Evolutionary conservation across 345 rosid species (phyloP).

Genomic region (Linum trigynum): DNA sequence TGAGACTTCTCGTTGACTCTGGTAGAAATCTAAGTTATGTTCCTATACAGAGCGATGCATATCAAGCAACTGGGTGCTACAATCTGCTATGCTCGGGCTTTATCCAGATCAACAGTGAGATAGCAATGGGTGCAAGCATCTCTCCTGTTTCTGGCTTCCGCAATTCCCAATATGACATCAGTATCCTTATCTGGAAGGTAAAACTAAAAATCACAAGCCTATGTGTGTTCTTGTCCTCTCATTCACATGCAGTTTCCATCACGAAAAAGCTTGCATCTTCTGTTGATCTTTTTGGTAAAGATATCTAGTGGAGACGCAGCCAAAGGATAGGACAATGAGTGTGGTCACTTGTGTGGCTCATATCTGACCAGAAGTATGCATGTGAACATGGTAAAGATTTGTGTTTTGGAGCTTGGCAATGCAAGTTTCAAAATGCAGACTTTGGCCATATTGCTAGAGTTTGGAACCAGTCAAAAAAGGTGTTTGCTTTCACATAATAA

Average conservation of each 20-base stretch:
- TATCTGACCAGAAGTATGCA: background rate
- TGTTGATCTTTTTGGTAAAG: background rate
- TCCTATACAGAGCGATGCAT: constrained; percentile 69
- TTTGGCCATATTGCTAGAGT: background rate
- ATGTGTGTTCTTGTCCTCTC: background rate
- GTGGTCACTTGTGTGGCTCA: background rate
- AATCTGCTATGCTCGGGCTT: constrained; percentile 91
- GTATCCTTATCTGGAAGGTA: constrained; percentile 97
- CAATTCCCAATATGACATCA: constrained; percentile 71
- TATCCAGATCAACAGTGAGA: constrained; percentile 81
- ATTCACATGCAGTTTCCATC: background rate
- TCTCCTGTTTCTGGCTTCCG: constrained; percentile 66
- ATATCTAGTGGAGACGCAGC: background rate
- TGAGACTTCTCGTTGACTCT: background rate
- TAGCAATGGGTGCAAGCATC: constrained; percentile 99
- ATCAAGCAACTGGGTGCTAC: constrained; percentile 97
- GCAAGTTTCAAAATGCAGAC: background rate
- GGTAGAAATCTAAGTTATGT: background rate
- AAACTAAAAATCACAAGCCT: background rate
- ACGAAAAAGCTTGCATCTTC: background rate
- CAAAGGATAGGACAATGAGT: background rate
- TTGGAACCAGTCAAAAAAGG: background rate
- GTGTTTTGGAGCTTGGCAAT: background rate
- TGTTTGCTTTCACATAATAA: background rate
- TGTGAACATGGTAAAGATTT: background rate